A percentile compares a stretch with the other conserved stretches of the same genome.
phyloP scores from a whole-genome alignment of 768 basidiomycete genomes.

The Agrocybe chaxingu region DNA sequence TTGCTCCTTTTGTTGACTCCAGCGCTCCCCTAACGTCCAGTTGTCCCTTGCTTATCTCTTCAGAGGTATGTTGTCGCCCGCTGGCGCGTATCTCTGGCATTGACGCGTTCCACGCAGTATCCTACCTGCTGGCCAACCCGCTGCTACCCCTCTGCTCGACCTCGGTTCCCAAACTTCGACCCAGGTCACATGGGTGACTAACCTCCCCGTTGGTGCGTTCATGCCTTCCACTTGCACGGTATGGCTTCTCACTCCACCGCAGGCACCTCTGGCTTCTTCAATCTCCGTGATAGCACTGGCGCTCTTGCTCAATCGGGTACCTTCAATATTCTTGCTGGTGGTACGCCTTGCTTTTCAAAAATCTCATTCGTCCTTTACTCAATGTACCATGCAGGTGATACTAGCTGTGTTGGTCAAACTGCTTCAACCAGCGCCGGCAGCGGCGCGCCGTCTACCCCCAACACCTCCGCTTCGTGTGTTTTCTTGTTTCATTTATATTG shows the following conservation, averaged over 20 bases:
- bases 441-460: neutral
- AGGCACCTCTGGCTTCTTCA: conserved; percentile 22
- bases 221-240: neutral
- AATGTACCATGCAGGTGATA: conserved; percentile 12
- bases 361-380: neutral
- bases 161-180: conserved; percentile 15
- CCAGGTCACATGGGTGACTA: conserved; percentile 24
- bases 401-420: conserved; percentile 17
- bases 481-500: neutral
- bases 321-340: conserved; percentile 17
- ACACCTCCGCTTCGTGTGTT: conserved; percentile 3
- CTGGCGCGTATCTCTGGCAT: neutral
- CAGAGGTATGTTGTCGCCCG: conserved; percentile 11
- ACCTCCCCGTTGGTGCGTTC: conserved; percentile 19
- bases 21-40: neutral
- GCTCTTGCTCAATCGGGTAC: conserved; percentile 21
- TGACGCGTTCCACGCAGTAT: conserved; percentile 13
- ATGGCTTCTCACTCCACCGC: neutral
- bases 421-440: conserved; percentile 10
- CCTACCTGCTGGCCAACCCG: conserved; percentile 21
- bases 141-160: conserved; percentile 19
- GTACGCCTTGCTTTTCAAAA: conserved; percentile 11
- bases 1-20: neutral
- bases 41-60: neutral
- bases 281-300: conserved; percentile 22